Conservation (phyloP, 768 basidiomycete genomes). For the Suillus alpinus region DNA sequence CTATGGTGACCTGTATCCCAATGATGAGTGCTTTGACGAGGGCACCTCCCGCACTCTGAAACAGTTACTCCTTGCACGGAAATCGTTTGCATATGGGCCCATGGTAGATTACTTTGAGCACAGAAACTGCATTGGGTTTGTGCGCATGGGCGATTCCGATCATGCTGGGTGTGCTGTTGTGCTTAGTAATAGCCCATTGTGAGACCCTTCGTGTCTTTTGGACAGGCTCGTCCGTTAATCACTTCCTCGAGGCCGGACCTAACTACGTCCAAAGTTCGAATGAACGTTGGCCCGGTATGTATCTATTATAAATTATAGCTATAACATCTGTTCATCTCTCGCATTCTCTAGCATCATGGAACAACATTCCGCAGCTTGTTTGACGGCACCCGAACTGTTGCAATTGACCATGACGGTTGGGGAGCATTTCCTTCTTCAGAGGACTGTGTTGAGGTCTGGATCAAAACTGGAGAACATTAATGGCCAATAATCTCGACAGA, state of each 20-base stretch:
- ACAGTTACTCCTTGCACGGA: constrained; percentile 58
- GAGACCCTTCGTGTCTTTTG: constrained; percentile 54
- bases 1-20: constrained; percentile 80
- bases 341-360: constrained; percentile 18
- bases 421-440: constrained; percentile 60
- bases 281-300: constrained; percentile 66
- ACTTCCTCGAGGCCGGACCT: constrained; percentile 6
- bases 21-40: constrained; percentile 62
- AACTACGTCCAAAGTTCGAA: constrained; percentile 41
- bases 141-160: constrained; percentile 55
- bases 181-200: constrained; percentile 55
- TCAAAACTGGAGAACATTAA: constrained; percentile 14
- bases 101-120: constrained; percentile 57
- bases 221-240: constrained; percentile 67
- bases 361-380: constrained; percentile 48
- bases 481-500: not conserved
- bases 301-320: constrained; percentile 5
- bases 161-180: constrained; percentile 69
- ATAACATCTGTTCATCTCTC: constrained; percentile 1
- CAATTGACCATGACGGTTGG: constrained; percentile 58
- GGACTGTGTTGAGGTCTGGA: constrained; percentile 62
- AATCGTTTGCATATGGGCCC: constrained; percentile 63
- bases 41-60: constrained; percentile 48
- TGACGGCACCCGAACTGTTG: constrained; percentile 39
- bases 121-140: constrained; percentile 72